Conservation (phyloP, 2,329 filamentous ascomycete genomes). For the Stemphylium lycopersici region DNA sequence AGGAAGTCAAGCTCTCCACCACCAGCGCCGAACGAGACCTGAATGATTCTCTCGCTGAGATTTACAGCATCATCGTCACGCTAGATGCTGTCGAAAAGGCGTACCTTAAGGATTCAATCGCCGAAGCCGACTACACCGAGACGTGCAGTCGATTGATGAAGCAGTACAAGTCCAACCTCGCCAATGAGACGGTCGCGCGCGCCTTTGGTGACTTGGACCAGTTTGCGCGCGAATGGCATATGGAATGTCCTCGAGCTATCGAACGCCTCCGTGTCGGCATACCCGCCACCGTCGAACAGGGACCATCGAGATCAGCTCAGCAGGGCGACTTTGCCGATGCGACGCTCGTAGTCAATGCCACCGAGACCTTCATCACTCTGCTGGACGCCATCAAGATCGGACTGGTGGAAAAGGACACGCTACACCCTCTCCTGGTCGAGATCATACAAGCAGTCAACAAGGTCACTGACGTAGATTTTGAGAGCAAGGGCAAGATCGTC, state of each 20-base stretch:
- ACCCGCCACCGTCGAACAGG: constrained; percentile 76
- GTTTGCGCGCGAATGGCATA: constrained; percentile 91
- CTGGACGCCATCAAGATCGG: constrained; percentile 93
- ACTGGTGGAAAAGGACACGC: constrained; percentile 89
- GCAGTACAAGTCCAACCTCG: constrained; percentile 94
- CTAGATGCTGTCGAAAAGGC: constrained; percentile 95
- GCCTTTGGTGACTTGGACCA: constrained; percentile 88
- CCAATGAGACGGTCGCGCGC: constrained; percentile 86
- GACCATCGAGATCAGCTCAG: constrained; percentile 52
- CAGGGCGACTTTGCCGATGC: constrained; percentile 57
- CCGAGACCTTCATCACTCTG: constrained; percentile 98
- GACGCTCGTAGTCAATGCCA: constrained; percentile 82
- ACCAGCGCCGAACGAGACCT: constrained; percentile 89
- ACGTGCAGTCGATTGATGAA: constrained; percentile 92
- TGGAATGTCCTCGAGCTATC: constrained; percentile 92
- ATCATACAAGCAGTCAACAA: constrained; percentile 98
- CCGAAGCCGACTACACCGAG: constrained; percentile 91
- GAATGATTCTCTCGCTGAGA: constrained; percentile 93
- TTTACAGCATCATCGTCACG: constrained; percentile 97
- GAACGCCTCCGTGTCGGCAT: constrained; percentile 91
- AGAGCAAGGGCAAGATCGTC: constrained; percentile 94
- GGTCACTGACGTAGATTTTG: constrained; percentile 93
- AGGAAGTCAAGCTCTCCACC: constrained; percentile 93
- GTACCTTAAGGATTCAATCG: constrained; percentile 92
- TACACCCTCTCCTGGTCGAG: constrained; percentile 94